Conservation (phyloP, 176 grass and related monocot genomes). For the Avena sativa region DNA sequence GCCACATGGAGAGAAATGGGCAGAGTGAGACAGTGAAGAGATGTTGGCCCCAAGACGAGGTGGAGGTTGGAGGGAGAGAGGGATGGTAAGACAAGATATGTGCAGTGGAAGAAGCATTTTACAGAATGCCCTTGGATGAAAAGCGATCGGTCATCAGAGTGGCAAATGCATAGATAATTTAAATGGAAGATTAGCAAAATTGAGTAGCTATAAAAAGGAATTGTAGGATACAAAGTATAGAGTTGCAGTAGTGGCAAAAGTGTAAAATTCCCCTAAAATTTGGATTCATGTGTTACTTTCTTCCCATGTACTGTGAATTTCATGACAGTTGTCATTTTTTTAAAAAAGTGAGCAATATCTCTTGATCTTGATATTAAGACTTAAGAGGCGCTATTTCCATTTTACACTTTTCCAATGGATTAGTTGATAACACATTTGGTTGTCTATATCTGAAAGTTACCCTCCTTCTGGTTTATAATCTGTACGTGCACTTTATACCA, state of each 20-base stretch:
- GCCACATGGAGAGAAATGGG: not conserved
- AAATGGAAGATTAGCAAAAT: not conserved
- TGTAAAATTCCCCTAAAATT: slow-evolving; percentile 31
- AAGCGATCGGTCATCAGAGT: not conserved
- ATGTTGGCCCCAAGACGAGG: not conserved
- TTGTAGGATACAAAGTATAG: not conserved
- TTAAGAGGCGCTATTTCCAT: not conserved
- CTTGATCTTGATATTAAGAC: slow-evolving; percentile 20
- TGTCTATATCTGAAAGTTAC: slow-evolving; percentile 23
- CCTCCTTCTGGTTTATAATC: slow-evolving; percentile 27
- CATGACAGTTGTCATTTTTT: slow-evolving; percentile 3
- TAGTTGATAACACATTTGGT: slow-evolving; percentile 17
- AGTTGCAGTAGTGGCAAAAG: not conserved
- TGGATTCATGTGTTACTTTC: slow-evolving; percentile 27
- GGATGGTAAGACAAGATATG: not conserved
- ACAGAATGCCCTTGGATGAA: not conserved
- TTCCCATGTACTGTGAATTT: slow-evolving; percentile 4
- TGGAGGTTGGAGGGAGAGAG: not conserved
- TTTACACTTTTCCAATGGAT: not conserved
- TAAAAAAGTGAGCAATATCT: slow-evolving; percentile 3
- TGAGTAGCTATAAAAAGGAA: not conserved
- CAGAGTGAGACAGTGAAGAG: not conserved
- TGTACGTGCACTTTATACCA: slow-evolving; percentile 24
- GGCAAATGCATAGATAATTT: not conserved
- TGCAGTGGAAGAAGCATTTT: not conserved